Conservation (phyloP, 345 rosid genomes). For the Viola odorata region DNA sequence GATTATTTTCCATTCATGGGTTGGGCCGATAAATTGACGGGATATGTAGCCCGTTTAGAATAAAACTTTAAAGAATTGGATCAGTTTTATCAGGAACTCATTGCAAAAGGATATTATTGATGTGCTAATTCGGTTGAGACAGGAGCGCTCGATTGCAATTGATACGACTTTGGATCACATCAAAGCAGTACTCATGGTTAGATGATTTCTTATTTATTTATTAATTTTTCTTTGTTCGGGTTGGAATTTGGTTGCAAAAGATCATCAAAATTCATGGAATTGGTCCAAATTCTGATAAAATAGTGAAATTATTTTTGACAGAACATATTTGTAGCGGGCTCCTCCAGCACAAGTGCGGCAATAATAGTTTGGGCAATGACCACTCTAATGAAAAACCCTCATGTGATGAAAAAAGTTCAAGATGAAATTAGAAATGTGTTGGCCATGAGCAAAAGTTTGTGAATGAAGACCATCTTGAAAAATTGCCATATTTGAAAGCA, state of each 20-base stretch:
- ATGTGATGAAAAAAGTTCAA: no score
- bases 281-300: no score
- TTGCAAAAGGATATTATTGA: conserved; percentile 24
- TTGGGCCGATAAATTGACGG: conserved; percentile 38
- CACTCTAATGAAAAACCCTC: no score
- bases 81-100: conserved; percentile 29
- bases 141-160: neutral
- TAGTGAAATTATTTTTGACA: no score
- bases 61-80: conserved; percentile 33
- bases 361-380: neutral
- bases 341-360: neutral
- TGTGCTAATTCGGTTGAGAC: neutral
- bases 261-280: no score
- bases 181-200: neutral
- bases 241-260: no score
- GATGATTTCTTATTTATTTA: neutral
- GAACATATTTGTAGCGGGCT: neutral
- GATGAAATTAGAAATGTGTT: neutral
- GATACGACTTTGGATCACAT: neutral
- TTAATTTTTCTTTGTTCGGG: no score
- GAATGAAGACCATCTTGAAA: neutral
- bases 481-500: neutral
- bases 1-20: conserved; percentile 41
- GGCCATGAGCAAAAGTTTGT: neutral
- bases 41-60: conserved; percentile 23